Conservation (phyloP, 441 rosid genomes). For the Populus hybrid region DNA sequence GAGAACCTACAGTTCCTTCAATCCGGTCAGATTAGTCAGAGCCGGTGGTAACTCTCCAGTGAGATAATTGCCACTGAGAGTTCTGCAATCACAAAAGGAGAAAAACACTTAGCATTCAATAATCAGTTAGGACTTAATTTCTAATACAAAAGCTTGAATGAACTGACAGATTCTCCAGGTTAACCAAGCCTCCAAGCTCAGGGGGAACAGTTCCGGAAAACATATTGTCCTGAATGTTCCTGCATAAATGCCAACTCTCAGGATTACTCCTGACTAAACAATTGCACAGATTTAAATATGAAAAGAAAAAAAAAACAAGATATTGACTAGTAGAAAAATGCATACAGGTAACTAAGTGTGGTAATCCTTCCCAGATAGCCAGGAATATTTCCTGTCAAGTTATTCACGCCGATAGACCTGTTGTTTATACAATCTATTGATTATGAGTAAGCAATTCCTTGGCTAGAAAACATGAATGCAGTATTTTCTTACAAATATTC, state of each 20-base stretch:
- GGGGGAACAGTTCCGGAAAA: background rate
- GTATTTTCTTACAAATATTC: too few species aligned
- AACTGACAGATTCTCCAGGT: background rate
- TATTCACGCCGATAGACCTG: too few species aligned
- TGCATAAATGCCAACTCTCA: background rate
- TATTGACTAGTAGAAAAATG: background rate
- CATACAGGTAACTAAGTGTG: background rate
- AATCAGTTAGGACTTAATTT: background rate
- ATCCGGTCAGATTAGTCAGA: background rate
- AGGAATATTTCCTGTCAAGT: too few species aligned
- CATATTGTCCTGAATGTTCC: background rate
- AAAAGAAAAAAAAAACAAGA: too few species aligned
- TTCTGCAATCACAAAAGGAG: background rate
- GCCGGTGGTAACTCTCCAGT: background rate
- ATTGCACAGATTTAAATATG: too few species aligned
- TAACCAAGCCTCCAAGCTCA: background rate
- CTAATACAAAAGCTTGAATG: background rate
- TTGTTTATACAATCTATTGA: too few species aligned
- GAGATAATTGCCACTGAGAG: background rate
- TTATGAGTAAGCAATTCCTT: too few species aligned
- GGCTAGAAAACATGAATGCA: too few species aligned
- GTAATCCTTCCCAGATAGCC: too few species aligned
- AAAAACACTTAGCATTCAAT: background rate
- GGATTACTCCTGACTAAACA: too few species aligned
- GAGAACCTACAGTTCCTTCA: constrained; percentile 35